Conservation (phyloP, 352 stramenopile genomes). For the Pythium coloratum region DNA sequence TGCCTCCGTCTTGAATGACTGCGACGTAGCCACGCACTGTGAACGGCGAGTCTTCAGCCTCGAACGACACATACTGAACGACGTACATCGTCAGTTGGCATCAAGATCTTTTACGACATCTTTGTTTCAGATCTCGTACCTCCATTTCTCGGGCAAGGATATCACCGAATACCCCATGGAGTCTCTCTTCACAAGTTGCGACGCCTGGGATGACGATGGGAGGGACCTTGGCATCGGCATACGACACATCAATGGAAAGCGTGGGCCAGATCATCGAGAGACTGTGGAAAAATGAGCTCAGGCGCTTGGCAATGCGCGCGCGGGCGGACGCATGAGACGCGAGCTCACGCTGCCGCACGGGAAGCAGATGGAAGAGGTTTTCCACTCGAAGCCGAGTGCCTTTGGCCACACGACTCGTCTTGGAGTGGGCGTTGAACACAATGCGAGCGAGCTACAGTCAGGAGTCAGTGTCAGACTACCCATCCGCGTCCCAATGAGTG, state of each 20-base stretch:
- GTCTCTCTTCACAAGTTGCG: slow-evolving; percentile 15
- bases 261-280: slow-evolving; percentile 78
- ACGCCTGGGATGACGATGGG: slow-evolving; percentile 11
- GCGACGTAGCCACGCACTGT: slow-evolving; percentile 56
- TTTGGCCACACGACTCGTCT: slow-evolving; percentile 22
- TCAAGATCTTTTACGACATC: neutral
- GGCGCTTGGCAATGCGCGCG: slow-evolving; percentile 34
- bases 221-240: slow-evolving; percentile 30
- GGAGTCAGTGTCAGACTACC: neutral
- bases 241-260: slow-evolving; percentile 55
- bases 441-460: slow-evolving; percentile 24
- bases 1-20: slow-evolving; percentile 40
- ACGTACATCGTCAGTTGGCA: neutral
- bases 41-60: slow-evolving; percentile 21
- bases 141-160: slow-evolving; percentile 19
- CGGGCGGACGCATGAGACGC: slow-evolving; percentile 36
- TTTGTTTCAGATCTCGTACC: slow-evolving; percentile 3
- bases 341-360: slow-evolving; percentile 51
- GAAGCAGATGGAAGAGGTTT: slow-evolving; percentile 62
- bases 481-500: neutral
- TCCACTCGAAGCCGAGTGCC: slow-evolving; percentile 54
- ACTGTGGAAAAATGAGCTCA: slow-evolving; percentile 50
- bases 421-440: slow-evolving; percentile 52
- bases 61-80: slow-evolving; percentile 26
- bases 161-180: slow-evolving; percentile 19